Base-by-base conservation (phyloP, 139 green algal species). In the Coccomyxa sp. region DNA sequence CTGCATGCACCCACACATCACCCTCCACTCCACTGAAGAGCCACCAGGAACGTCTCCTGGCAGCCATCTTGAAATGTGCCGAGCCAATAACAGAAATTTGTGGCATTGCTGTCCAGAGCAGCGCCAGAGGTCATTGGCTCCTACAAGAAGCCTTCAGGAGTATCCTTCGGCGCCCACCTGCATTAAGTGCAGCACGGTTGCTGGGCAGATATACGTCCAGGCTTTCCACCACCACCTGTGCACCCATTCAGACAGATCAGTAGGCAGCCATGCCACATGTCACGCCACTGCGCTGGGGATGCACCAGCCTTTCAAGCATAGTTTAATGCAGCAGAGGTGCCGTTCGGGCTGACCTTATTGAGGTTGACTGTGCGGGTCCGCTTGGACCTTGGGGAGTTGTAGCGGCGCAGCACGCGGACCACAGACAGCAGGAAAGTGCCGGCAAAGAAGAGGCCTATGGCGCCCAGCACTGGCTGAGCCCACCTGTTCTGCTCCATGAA, bases 201-300 rank as follows among this genome's bases (percentile, higher is more conserved):
- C 82, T 81, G 21, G 94, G 94, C 67, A 98, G 88, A 83, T 92
- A 96, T 66, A 92, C 83, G 81, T 86, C 85, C 51, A 98, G 83
- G 16, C 88, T 89, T 30, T 96, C 90, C 13, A 97, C 86, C 74
- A 98, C 86, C 30, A 88, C 30, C 84, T 94, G 84, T 67, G 84
- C 32, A 67, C 27, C 68, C 79, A n/a, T 67, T 14, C 13, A 30
- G 80, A 58, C 82, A 79, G 74, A 78, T 86, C 13, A 60, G 75
- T 11, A 51, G 38, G 38, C 38, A 51, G 3, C 38, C 38, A 51
- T 3, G 38, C 38, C 38, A 51, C 38, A 51, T 51, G 38, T 51
- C 3, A 51, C 7, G 38, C 38, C 38, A 7, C 38, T 51, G 38
- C 38, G 38, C 38, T 51, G 38, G 3, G 38, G 38, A 51, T 7